Conservation (phyloP, 306 rosid species). For the Oemleria cerasiformis region DNA sequence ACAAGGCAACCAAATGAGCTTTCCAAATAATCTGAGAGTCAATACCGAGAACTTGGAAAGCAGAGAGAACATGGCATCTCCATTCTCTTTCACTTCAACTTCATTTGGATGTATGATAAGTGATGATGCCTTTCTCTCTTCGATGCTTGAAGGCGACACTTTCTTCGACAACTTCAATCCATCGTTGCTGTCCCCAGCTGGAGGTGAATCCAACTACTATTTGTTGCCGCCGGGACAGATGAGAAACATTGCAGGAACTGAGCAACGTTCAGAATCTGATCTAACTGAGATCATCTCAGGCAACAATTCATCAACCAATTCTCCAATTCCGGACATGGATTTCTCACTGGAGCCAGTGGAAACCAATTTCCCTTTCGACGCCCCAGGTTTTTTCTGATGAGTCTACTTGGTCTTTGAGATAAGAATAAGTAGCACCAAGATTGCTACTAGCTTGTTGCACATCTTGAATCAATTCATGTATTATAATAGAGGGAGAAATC, state of each 20-base stretch:
- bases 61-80: conserved; percentile 36
- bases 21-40: conserved; percentile 28
- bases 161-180: conserved; percentile 39
- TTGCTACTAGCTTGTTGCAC: conserved; percentile 13
- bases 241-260: conserved; percentile 34
- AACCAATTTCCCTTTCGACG: conserved; percentile 48
- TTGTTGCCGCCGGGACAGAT: conserved; percentile 39
- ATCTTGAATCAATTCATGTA: conserved; percentile 22
- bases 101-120: conserved; percentile 36
- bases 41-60: conserved; percentile 33
- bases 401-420: not conserved
- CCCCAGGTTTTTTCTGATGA: conserved; percentile 41
- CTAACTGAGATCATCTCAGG: conserved; percentile 59
- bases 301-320: conserved; percentile 54
- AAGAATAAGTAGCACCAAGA: conserved; percentile 16
- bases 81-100: conserved; percentile 61
- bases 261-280: conserved; percentile 47
- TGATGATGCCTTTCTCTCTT: conserved; percentile 32
- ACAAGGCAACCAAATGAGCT: conserved; percentile 22
- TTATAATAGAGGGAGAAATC: conserved; percentile 2
- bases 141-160: conserved; percentile 29
- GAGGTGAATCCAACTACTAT: conserved; percentile 43
- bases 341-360: conserved; percentile 51
- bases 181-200: conserved; percentile 39
- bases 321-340: conserved; percentile 58